These are phyloP conservation scores for Penicillium samsonianum DNA, from an alignment of 495 filamentous ascomycete genomes.

Conservation along the genomic window DNA sequence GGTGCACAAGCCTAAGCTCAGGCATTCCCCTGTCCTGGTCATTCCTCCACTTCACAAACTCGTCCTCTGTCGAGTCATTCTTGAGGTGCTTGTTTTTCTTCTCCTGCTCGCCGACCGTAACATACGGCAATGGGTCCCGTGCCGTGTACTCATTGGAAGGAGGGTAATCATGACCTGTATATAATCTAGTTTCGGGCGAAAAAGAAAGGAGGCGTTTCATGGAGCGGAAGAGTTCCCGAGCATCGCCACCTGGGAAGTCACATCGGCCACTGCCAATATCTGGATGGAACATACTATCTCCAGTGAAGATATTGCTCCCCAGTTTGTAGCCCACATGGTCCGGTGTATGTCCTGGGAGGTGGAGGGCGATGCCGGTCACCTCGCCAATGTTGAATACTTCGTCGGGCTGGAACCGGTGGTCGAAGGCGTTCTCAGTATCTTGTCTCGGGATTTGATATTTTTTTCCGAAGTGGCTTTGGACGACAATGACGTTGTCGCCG, in stretches of 20 bases:
- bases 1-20: slow-evolving; percentile 51
- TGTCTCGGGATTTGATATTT: slow-evolving; percentile 41
- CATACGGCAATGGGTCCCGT: slow-evolving; percentile 33
- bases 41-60: slow-evolving; percentile 47
- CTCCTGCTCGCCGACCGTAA: slow-evolving; percentile 50
- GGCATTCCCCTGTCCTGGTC: slow-evolving; percentile 43
- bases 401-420: slow-evolving; percentile 48
- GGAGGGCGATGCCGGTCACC: slow-evolving; percentile 40
- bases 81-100: slow-evolving; percentile 52
- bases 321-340: slow-evolving; percentile 59
- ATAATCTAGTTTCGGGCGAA: slow-evolving; percentile 39
- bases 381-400: slow-evolving; percentile 49
- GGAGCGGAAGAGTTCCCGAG: slow-evolving; percentile 42
- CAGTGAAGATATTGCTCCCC: slow-evolving; percentile 55
- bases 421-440: slow-evolving; percentile 47
- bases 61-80: slow-evolving; percentile 36
- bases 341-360: slow-evolving; percentile 58
- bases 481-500: slow-evolving; percentile 46
- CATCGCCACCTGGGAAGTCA: slow-evolving; percentile 55
- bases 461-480: slow-evolving; percentile 46
- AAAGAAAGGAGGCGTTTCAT: slow-evolving; percentile 45
- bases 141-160: slow-evolving; percentile 18
- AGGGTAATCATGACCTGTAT: slow-evolving; percentile 50
- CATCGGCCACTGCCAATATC: slow-evolving; percentile 56
- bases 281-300: slow-evolving; percentile 56